These are phyloP conservation scores for Vitis rupestris DNA, from an alignment of 164 flowering plant species.

Conservation along the genomic window DNA sequence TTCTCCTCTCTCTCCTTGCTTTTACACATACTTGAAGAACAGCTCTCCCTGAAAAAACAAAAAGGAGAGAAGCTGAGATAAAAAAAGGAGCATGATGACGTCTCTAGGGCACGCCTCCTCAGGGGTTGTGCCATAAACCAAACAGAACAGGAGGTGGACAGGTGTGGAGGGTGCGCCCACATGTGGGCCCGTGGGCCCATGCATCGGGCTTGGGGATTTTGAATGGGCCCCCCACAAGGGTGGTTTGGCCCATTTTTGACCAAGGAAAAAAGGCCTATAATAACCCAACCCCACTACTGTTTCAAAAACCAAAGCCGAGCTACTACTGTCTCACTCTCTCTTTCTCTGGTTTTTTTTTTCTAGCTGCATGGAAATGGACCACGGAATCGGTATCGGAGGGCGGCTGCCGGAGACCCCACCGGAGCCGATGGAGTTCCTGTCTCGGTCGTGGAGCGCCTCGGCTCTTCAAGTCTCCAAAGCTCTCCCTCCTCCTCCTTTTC, in stretches of 20 bases:
- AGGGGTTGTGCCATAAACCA: too few relatives aligned
- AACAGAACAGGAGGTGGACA: too few relatives aligned
- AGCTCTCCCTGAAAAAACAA: too few relatives aligned
- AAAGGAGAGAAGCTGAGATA: background rate
- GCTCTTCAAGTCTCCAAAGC: conserved; percentile 62
- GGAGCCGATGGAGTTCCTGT: conserved; percentile 65
- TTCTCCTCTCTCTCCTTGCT: background rate
- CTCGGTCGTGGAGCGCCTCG: conserved; percentile 68
- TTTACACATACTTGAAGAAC: too few relatives aligned
- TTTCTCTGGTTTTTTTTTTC: background rate
- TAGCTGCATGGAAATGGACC: background rate
- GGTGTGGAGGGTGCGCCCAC: too few relatives aligned
- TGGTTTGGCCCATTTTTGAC: too few relatives aligned
- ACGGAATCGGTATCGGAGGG: conserved; percentile 7
- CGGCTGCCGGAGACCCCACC: conserved; percentile 54
- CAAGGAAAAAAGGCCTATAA: background rate
- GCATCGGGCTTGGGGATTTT: too few relatives aligned
- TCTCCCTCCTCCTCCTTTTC: conserved; percentile 21
- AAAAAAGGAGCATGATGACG: conserved; percentile 25
- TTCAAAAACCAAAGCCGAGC: too few relatives aligned
- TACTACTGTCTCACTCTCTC: background rate
- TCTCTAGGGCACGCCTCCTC: conserved; percentile 34
- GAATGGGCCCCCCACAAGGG: too few relatives aligned
- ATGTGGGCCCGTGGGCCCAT: too few relatives aligned
- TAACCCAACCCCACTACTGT: background rate